phyloP scores from a whole-genome alignment of 2,329 filamentous ascomycete genomes.

The Alternaria brassicicola region DNA sequence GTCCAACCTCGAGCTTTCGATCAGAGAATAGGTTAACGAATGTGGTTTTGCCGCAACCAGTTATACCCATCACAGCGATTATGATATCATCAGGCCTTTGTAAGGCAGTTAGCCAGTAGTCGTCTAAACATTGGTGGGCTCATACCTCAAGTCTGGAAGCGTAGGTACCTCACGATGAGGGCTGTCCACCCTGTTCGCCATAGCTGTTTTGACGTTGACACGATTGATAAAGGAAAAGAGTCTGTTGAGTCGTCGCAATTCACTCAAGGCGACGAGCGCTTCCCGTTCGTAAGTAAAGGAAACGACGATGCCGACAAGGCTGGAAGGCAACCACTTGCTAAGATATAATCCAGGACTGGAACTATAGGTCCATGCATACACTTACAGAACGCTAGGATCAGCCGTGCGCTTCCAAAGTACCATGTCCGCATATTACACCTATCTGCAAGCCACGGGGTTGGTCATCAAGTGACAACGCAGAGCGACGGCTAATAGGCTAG shows the following conservation, averaged over 20 bases:
- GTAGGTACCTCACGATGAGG: background rate
- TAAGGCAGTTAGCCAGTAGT: background rate
- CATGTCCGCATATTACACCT: background rate
- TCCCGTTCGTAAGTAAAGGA: background rate
- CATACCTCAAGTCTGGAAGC: background rate
- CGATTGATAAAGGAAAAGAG: background rate
- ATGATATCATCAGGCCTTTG: constrained; percentile 11
- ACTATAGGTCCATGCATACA: background rate
- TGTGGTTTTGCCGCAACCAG: constrained; percentile 50
- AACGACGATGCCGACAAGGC: background rate
- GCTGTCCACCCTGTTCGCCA: background rate
- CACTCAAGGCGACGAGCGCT: background rate
- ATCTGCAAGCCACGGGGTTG: background rate
- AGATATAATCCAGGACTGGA: background rate
- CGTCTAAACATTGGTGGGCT: no score
- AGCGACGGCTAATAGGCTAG: background rate
- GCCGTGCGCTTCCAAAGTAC: background rate
- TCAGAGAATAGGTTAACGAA: constrained; percentile 41
- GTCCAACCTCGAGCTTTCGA: constrained; percentile 8
- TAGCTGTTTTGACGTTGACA: background rate
- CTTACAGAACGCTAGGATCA: background rate
- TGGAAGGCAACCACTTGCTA: background rate
- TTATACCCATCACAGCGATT: constrained; percentile 53
- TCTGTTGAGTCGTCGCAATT: no score
- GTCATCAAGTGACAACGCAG: background rate